Percentiles rank a stretch among this genome's conserved stretches.
Conservation (phyloP, 257 asterid genomes). For the Cruciata laevipes region DNA sequence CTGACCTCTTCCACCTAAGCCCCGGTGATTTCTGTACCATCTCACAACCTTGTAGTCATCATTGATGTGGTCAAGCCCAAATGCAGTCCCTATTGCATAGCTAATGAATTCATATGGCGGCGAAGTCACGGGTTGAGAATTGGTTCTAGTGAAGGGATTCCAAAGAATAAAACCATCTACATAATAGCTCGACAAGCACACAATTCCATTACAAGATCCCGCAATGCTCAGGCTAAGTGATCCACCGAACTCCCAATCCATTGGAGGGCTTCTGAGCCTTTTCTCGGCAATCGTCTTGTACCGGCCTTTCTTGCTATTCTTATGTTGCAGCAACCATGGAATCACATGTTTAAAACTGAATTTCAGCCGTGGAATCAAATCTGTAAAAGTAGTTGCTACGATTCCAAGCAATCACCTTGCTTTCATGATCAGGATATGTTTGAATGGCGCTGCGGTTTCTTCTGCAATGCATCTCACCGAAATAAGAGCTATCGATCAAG, state of each 20-base stretch:
- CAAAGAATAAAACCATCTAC: neutral
- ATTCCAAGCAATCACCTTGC: neutral
- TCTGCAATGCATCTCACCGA: neutral
- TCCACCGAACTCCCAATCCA: too few species aligned
- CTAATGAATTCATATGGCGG: neutral
- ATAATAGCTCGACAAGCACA: neutral
- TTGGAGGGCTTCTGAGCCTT: neutral
- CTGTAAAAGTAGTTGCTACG: neutral
- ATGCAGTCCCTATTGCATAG: neutral
- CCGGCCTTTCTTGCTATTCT: neutral
- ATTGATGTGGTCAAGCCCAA: neutral
- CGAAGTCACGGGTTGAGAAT: neutral
- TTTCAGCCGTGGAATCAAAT: neutral
- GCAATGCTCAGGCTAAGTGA: neutral
- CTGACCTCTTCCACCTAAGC: neutral
- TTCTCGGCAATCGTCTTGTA: neutral
- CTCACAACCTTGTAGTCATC: slow-evolving; percentile 4
- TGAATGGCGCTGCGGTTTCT: too few species aligned
- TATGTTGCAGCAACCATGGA: too few species aligned
- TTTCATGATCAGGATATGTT: too few species aligned
- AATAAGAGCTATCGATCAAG: neutral
- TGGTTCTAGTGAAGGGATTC: neutral
- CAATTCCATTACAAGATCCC: neutral
- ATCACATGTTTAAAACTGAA: too few species aligned
- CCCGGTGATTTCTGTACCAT: neutral